Evolutionary conservation across 2,329 filamentous ascomycete genomes (phyloP), one percentile per base, ranked within the genome.

Genomic region (Gaeumannomyces tritici): DNA sequence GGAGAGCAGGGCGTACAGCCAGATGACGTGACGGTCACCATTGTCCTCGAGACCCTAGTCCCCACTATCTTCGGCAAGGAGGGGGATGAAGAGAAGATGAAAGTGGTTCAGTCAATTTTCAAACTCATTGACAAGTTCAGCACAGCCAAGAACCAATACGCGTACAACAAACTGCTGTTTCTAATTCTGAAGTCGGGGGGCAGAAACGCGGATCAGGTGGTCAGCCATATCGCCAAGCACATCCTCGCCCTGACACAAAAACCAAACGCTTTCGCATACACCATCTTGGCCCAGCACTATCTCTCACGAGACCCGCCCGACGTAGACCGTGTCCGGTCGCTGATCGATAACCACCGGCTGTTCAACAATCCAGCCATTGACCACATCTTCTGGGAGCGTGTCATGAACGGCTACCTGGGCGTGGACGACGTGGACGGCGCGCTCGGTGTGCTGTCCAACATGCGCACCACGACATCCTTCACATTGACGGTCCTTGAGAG

Each of bases 21-120:
- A 1, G 85, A 92, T 70, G 77, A 80, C n/a, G 82, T 81, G 7
- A 95, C 91, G 0, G 90, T 90, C 72, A 89, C 86, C 27, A 84
- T 91, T 65, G 79, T 95, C 63, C 77, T 95, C 9, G 85, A 89
- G 55, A 29, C 28, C 54, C 28, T 47, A 26, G 47, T 13, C 18
- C 29, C 35, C 18, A 28, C 59, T 4, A 47, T 27, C 33, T 73
- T 84, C 51, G 68, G 68, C 31, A 69, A 78, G 59, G 71, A 76
- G 2, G 72, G 76, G 2, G 72, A 77, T 0, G 72, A 77, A 13
- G 78, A 85, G 62, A 86, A 88, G 70, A 62, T 77, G 26, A 69
- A 73, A 2, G 75, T 79, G 24, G 78, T 91, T 8, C 68, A 78
- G n/a, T 70, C 72, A 5, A 76, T 89, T 57, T 79, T 93, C 61